Percentiles rank a stretch among this genome's conserved stretches.
phyloP scores from a whole-genome alignment of 2,329 filamentous ascomycete genomes.

The Apiospora pterosperma region DNA sequence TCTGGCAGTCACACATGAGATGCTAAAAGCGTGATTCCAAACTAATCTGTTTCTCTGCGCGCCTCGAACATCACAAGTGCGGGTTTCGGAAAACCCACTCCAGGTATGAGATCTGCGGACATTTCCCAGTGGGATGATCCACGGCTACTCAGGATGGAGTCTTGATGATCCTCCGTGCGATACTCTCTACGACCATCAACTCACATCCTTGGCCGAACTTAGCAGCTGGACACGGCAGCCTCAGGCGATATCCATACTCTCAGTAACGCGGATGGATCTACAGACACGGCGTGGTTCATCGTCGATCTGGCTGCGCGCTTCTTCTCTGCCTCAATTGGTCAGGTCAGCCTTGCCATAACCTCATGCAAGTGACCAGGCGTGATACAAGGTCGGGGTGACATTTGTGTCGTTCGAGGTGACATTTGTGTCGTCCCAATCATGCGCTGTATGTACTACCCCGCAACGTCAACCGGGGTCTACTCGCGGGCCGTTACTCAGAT shows the following conservation, averaged over 20 bases:
- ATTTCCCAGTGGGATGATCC: background rate
- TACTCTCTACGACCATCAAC: background rate
- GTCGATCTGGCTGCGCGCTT: background rate
- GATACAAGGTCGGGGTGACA: background rate
- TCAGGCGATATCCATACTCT: background rate
- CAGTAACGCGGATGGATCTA: background rate
- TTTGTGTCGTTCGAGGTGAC: background rate
- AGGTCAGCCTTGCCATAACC: background rate
- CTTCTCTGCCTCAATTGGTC: background rate
- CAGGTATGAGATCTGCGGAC: background rate
- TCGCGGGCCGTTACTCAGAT: background rate
- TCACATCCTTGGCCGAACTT: background rate
- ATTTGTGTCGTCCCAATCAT: conserved; percentile 1
- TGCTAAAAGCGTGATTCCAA: background rate
- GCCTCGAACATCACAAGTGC: background rate
- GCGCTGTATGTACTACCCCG: background rate
- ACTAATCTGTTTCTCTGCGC: background rate
- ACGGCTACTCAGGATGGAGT: background rate
- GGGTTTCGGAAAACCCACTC: background rate
- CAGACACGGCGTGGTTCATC: background rate
- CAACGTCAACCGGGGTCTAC: background rate
- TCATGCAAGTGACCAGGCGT: background rate
- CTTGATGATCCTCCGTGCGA: background rate
- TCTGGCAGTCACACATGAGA: background rate
- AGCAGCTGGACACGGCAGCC: no score